Percentiles rank a stretch among this genome's conserved stretches.
Conservation (phyloP, 139 green algal genomes). For the Tetraselmis striata region DNA sequence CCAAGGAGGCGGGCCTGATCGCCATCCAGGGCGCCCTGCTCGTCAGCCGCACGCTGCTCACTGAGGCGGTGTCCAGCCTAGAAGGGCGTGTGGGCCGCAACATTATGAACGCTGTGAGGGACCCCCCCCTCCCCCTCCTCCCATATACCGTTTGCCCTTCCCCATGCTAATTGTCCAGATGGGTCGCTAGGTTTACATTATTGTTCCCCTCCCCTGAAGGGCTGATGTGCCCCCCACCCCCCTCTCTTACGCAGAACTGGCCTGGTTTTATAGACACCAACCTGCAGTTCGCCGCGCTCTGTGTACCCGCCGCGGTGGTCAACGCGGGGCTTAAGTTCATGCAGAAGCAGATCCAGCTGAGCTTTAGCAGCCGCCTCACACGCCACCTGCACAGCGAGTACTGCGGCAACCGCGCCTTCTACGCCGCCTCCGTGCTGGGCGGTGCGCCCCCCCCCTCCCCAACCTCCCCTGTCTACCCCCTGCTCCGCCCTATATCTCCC, state of each 20-base stretch:
- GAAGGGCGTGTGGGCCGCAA: constrained; percentile 50
- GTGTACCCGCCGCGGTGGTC: constrained; percentile 73
- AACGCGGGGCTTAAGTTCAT: constrained; percentile 91
- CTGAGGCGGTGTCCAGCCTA: constrained; percentile 65
- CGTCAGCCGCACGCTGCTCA: constrained; percentile 73
- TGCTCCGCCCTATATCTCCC: neutral
- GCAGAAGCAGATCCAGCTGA: constrained; percentile 78
- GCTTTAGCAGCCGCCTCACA: constrained; percentile 52
- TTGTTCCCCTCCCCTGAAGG: too few relatives aligned
- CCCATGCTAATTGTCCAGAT: too few relatives aligned
- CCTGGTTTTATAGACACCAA: too few relatives aligned
- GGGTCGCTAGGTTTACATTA: too few relatives aligned
- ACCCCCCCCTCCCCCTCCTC: too few relatives aligned
- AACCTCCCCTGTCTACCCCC: neutral
- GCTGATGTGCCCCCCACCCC: too few relatives aligned
- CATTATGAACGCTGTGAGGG: too few relatives aligned
- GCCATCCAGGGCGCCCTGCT: constrained; percentile 60
- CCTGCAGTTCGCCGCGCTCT: constrained; percentile 68
- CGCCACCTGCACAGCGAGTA: constrained; percentile 77
- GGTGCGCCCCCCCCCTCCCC: constrained; percentile 19
- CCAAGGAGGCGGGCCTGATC: constrained; percentile 64
- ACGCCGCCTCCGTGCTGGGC: constrained; percentile 77
- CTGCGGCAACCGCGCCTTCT: constrained; percentile 85
- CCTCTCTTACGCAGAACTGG: too few relatives aligned
- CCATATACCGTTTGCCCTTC: too few relatives aligned